Percentiles rank a stretch among this genome's conserved stretches.
These are phyloP conservation scores for Neurospora sp. DNA, from an alignment of 495 filamentous ascomycete genomes.

Conservation along the genomic window DNA sequence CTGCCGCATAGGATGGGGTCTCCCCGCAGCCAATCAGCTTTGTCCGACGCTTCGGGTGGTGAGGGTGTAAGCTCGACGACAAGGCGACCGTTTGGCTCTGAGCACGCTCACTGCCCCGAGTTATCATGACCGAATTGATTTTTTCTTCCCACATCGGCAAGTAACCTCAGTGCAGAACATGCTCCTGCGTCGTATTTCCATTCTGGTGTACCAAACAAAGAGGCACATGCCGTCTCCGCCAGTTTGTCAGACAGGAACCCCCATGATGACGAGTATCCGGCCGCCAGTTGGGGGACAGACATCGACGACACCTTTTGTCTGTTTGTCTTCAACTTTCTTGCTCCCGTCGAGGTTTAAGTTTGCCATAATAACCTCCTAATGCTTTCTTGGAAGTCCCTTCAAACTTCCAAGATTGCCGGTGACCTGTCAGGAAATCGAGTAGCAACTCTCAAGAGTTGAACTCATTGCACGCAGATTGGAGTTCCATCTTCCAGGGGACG, in stretches of 20 bases:
- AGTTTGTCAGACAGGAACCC: background rate
- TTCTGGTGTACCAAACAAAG: background rate
- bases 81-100: constrained; percentile 4
- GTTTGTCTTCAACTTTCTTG: background rate
- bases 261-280: background rate
- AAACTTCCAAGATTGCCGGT: background rate
- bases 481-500: background rate
- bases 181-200: background rate
- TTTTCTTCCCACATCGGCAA: background rate
- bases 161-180: background rate
- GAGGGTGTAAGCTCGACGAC: background rate
- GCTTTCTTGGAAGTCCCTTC: background rate
- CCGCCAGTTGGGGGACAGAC: background rate
- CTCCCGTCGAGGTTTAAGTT: background rate
- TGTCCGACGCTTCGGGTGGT: background rate
- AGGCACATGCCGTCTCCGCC: background rate
- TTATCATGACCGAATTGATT: background rate
- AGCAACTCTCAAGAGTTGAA: background rate
- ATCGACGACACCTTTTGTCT: background rate
- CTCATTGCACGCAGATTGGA: background rate
- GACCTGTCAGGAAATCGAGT: background rate
- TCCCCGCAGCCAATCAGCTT: constrained; percentile 16
- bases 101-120: background rate
- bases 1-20: constrained; percentile 2
- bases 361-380: background rate